phyloP scores from a whole-genome alignment of 1,139 yeast genomes.

The Protomyces inouyei region DNA sequence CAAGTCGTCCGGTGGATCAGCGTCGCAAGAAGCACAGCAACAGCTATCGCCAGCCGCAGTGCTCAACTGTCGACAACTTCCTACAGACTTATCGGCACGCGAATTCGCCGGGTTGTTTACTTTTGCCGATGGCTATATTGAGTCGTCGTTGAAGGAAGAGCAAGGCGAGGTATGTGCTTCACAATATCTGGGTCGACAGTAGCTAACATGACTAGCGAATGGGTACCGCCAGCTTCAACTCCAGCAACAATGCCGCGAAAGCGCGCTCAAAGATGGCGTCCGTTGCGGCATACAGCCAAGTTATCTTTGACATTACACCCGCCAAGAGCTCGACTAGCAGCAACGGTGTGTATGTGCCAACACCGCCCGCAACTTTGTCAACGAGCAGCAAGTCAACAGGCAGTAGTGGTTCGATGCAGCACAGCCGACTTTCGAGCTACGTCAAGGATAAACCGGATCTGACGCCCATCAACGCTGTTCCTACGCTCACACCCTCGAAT shows the following conservation, averaged over 20 bases:
- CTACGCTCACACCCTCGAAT: background rate
- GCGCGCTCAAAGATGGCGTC: constrained; percentile 15
- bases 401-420: constrained; percentile 23
- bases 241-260: constrained; percentile 9
- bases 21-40: background rate
- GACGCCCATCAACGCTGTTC: background rate
- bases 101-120: constrained; percentile 26
- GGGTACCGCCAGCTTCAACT: constrained; percentile 9
- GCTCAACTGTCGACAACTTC: constrained; percentile 7
- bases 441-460: constrained; percentile 24
- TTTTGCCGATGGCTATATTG: constrained; percentile 24
- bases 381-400: constrained; percentile 19
- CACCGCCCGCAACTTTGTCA: constrained; percentile 24
- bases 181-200: background rate
- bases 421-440: constrained; percentile 20
- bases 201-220: background rate
- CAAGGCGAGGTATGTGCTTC: constrained; percentile 6
- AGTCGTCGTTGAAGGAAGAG: constrained; percentile 4
- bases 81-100: constrained; percentile 20
- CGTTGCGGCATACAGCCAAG: constrained; percentile 2
- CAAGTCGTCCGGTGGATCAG: background rate
- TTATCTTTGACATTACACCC: constrained; percentile 5
- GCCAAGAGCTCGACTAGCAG: background rate
- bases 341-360: constrained; percentile 5
- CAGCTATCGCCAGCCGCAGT: background rate